Conservation (phyloP, 2,329 filamentous ascomycete species). For the Fusarium drepaniforme region DNA sequence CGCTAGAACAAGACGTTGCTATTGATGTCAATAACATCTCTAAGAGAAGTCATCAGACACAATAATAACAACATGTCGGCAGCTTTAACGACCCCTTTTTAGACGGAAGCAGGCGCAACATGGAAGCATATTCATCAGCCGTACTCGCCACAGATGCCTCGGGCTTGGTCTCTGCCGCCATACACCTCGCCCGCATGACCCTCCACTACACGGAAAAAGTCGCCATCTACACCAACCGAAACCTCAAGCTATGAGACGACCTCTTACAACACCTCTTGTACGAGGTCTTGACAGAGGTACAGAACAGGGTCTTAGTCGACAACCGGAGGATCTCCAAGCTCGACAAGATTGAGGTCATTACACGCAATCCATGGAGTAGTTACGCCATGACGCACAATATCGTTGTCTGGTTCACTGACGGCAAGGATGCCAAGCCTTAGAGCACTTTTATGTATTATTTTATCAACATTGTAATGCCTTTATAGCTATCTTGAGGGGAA, state of each 20-base stretch:
- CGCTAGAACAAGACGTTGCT: neutral
- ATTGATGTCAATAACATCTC: no score
- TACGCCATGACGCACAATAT: neutral
- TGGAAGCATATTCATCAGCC: neutral
- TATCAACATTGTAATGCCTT: neutral
- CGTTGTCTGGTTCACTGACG: neutral
- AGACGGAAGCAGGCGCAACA: neutral
- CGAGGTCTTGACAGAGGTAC: neutral
- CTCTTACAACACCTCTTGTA: neutral
- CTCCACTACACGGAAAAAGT: neutral
- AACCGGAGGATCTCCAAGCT: neutral
- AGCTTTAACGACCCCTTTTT: neutral
- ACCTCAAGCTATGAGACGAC: neutral
- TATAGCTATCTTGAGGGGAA: neutral
- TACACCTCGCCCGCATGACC: neutral
- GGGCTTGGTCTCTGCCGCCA: neutral
- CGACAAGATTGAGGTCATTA: neutral
- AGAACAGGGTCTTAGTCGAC: neutral
- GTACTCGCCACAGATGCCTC: neutral
- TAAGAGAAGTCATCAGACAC: no score
- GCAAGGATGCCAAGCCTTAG: neutral
- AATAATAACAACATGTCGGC: no score
- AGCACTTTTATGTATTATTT: neutral
- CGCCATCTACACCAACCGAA: constrained; percentile 3
- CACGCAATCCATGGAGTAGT: neutral